These are phyloP conservation scores for Rhytidiadelphus loreus DNA, from an alignment of 225 moss, liverwort and hornwort genomes.

Conservation along the genomic window DNA sequence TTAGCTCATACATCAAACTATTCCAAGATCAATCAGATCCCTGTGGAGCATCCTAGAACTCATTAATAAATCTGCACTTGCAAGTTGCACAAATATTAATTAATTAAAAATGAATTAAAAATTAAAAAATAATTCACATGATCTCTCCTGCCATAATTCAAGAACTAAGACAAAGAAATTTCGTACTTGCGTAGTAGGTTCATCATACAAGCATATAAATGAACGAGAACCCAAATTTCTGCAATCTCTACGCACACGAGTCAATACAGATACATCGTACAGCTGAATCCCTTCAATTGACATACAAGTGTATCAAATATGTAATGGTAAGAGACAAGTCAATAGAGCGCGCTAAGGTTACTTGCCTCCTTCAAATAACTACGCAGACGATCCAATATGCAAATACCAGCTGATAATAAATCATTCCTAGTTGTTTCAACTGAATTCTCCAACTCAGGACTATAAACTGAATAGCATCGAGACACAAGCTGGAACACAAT, in stretches of 20 bases:
- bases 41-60: background rate
- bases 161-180: background rate
- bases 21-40: background rate
- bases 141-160: background rate
- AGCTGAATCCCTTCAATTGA: background rate
- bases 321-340: background rate
- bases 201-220: background rate
- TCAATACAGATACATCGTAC: background rate
- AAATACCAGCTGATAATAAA: conserved; percentile 47
- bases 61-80: background rate
- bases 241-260: background rate
- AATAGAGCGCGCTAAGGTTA: background rate
- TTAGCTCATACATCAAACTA: background rate
- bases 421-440: conserved; percentile 33
- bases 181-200: background rate
- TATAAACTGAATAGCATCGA: conserved; percentile 29
- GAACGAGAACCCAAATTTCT: background rate
- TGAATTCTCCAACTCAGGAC: conserved; percentile 10
- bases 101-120: background rate
- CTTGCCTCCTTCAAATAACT: conserved; percentile 43
- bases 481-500: conserved; percentile 37
- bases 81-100: background rate
- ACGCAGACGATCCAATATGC: conserved; percentile 50
- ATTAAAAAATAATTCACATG: background rate
- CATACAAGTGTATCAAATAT: background rate